Conservation (phyloP, 331 rosid species). For the Malus hybrid region DNA sequence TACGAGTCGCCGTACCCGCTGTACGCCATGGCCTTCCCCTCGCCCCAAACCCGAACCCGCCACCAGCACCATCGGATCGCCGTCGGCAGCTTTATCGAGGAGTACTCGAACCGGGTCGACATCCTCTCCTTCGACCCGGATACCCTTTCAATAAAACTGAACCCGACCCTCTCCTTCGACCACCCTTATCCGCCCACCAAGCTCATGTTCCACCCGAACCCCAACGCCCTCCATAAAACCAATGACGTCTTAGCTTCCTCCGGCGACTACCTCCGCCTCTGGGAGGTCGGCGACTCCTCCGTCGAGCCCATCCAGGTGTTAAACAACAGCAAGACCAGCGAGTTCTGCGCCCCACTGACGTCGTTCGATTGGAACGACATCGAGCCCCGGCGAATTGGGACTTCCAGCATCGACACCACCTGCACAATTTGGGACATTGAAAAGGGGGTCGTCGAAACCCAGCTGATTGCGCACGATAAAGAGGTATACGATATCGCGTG, state of each 20-base stretch:
- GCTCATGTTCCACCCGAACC: slow-evolving; percentile 87
- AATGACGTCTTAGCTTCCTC: slow-evolving; percentile 80
- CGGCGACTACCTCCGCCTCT: slow-evolving; percentile 96
- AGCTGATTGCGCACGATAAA: slow-evolving; percentile 96
- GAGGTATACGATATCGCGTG: slow-evolving; percentile 94
- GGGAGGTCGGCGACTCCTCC: slow-evolving; percentile 67
- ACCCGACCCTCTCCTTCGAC: slow-evolving; percentile 79
- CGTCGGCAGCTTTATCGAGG: slow-evolving; percentile 84
- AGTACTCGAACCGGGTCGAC: slow-evolving; percentile 74
- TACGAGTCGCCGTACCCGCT: slow-evolving; percentile 74
- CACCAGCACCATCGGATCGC: slow-evolving; percentile 44
- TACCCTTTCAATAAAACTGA: slow-evolving; percentile 31
- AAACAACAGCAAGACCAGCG: slow-evolving; percentile 81
- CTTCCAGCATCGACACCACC: slow-evolving; percentile 93
- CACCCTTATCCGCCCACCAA: slow-evolving; percentile 97
- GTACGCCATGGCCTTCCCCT: slow-evolving; percentile 67
- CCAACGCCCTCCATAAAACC: slow-evolving; percentile 30
- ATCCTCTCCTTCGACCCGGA: slow-evolving; percentile 77
- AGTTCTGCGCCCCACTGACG: slow-evolving; percentile 85
- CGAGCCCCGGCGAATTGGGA: slow-evolving; percentile 75
- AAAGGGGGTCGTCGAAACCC: slow-evolving; percentile 76
- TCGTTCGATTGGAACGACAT: slow-evolving; percentile 96
- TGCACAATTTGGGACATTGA: slow-evolving; percentile 95
- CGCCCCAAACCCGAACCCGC: slow-evolving; percentile 19
- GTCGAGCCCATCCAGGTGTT: slow-evolving; percentile 62